A percentile compares a stretch with the other conserved stretches of the same genome.
Conservation (phyloP, 129 eudicot genomes). For the Helichrysum umbraculigerum region DNA sequence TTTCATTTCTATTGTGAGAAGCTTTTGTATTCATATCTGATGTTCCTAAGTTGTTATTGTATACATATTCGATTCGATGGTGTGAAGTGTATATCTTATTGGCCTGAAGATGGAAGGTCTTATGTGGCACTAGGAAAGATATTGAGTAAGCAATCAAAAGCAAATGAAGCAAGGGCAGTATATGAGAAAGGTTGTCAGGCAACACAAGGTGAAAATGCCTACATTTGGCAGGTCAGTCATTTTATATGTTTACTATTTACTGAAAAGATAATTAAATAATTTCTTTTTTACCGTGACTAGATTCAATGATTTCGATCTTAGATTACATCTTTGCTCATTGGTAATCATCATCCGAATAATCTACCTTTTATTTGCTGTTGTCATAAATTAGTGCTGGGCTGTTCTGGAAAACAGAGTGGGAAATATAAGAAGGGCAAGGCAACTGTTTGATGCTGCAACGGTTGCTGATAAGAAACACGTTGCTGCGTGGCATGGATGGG, state of each 20-base stretch:
- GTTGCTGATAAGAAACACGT: conserved; percentile 94
- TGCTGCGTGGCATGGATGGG: conserved; percentile 99
- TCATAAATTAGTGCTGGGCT: conserved; percentile 82
- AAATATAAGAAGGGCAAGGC: conserved; percentile 78
- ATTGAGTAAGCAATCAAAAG: conserved; percentile 71
- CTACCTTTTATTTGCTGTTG: conserved; percentile 8
- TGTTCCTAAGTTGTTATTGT: conserved; percentile 18
- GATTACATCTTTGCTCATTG: not conserved
- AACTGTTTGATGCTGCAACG: conserved; percentile 94
- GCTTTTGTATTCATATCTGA: conserved; percentile 9
- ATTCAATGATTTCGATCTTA: too few relatives aligned
- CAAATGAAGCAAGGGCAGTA: conserved; percentile 79
- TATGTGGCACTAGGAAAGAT: conserved; percentile 92
- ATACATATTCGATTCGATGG: not conserved
- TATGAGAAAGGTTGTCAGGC: conserved; percentile 98
- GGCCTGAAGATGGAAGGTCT: conserved; percentile 98
- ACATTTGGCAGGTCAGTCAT: conserved; percentile 89
- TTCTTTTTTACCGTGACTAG: too few relatives aligned
- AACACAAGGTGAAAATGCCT: conserved; percentile 96
- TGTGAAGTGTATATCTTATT: conserved; percentile 74
- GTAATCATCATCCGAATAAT: not conserved
- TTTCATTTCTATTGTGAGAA: conserved; percentile 21
- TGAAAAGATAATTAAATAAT: too few relatives aligned
- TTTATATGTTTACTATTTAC: not conserved
- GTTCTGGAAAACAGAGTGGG: conserved; percentile 89